A percentile compares a stretch with the other conserved stretches of the same genome.
Evolutionary conservation across 1,139 yeast species (phyloP).

Genomic region (Kurtzmaniella quercitrusa): DNA sequence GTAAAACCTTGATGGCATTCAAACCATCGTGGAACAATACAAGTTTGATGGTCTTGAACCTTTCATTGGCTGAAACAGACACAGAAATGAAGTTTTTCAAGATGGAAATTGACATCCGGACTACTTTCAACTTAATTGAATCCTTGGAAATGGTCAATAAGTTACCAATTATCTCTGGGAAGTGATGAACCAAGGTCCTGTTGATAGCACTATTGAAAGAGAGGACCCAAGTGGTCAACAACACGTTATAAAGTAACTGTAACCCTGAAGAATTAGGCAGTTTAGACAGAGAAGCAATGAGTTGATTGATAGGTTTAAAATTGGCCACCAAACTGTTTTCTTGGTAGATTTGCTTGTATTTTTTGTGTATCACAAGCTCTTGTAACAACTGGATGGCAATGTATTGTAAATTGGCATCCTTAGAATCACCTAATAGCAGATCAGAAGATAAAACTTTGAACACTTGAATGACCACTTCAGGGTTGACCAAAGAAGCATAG

Average conservation of each 20-base stretch:
- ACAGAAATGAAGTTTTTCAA: constrained; percentile 55
- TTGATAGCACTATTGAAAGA: constrained; percentile 65
- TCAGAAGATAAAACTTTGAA: constrained; percentile 40
- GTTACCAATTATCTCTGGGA: constrained; percentile 56
- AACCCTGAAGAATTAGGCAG: constrained; percentile 56
- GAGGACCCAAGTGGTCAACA: constrained; percentile 79
- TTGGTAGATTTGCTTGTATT: constrained; percentile 60
- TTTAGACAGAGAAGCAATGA: constrained; percentile 29
- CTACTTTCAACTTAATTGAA: constrained; percentile 88
- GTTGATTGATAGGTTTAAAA: constrained; percentile 50
- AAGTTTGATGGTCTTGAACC: constrained; percentile 57
- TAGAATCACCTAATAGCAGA: constrained; percentile 41
- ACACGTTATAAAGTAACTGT: constrained; percentile 78
- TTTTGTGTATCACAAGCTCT: constrained; percentile 54
- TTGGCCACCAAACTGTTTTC: constrained; percentile 41
- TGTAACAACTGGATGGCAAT: constrained; percentile 66
- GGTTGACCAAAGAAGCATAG: constrained; percentile 15
- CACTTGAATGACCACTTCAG: constrained; percentile 35
- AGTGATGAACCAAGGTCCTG: constrained; percentile 49
- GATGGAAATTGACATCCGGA: constrained; percentile 74
- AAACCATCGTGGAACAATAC: constrained; percentile 76
- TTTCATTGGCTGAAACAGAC: constrained; percentile 23
- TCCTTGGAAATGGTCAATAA: constrained; percentile 53
- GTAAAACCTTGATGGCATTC: constrained; percentile 60
- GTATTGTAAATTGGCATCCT: constrained; percentile 52